These are phyloP conservation scores for Zygotorulaspora florentina DNA, from an alignment of 805 yeast genomes.

Conservation along the genomic window DNA sequence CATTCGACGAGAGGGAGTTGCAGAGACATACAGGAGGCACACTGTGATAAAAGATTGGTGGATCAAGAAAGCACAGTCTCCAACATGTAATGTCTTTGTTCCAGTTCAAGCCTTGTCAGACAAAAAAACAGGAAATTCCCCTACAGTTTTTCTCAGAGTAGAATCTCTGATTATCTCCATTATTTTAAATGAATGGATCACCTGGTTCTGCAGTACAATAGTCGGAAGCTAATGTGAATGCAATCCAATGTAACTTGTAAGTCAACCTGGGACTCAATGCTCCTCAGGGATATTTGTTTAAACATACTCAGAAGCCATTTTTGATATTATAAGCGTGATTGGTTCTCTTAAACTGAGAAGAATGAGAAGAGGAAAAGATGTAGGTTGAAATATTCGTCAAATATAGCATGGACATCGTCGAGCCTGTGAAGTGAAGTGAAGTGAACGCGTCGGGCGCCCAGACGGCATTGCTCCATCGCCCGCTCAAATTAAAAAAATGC, in stretches of 20 bases:
- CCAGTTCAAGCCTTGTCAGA: too few species aligned
- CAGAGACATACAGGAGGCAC: conserved; percentile 34
- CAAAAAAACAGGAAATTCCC: conserved; percentile 30
- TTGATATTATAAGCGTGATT: conserved; percentile 20
- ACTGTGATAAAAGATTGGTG: conserved; percentile 4
- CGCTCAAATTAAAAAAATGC: too few species aligned
- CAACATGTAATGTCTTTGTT: conserved; percentile 30
- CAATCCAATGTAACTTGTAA: conserved; percentile 27
- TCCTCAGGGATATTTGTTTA: background rate
- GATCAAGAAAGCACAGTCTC: conserved; percentile 13
- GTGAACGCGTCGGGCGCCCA: background rate
- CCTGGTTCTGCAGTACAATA: background rate
- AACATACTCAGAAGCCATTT: conserved; percentile 40
- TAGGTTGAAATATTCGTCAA: background rate
- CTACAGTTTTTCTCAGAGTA: conserved; percentile 15
- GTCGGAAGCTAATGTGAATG: background rate
- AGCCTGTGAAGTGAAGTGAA: background rate
- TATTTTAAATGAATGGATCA: background rate
- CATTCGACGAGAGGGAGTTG: conserved; percentile 39
- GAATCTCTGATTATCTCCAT: background rate
- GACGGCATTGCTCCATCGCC: background rate
- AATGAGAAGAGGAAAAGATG: background rate
- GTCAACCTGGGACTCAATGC: background rate
- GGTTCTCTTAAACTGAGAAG: background rate
- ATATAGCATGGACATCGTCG: background rate